These are phyloP conservation scores for Houttuynia cordata DNA, from an alignment of 164 flowering plant genomes.

Conservation along the genomic window DNA sequence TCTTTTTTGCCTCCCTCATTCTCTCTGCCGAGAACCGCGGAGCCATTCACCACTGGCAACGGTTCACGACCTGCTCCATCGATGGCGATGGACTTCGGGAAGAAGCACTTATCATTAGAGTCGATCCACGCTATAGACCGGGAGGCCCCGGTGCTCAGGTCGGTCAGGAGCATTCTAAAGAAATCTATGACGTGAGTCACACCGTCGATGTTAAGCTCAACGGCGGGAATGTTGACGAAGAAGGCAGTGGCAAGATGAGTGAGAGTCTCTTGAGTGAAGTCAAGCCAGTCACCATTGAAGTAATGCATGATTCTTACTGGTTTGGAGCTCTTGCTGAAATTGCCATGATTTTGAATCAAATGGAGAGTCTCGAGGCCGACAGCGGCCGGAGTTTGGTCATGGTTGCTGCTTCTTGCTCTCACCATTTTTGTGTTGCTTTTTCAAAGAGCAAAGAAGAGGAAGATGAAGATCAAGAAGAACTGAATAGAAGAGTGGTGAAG, in stretches of 20 bases:
- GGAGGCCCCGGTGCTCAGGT: conserved; percentile 8
- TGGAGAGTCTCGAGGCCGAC: too few species aligned
- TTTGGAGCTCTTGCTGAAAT: conserved; percentile 11
- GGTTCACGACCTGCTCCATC: too few species aligned
- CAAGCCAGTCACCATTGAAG: conserved; percentile 9
- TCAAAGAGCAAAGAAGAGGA: too few species aligned
- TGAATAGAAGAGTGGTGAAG: too few species aligned
- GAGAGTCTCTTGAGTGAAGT: conserved; percentile 4
- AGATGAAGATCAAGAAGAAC: too few species aligned
- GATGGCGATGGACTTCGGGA: too few species aligned
- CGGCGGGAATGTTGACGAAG: conserved; percentile 4
- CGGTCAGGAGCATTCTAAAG: conserved; percentile 8
- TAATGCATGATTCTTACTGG: conserved; percentile 8
- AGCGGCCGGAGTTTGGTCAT: too few species aligned
- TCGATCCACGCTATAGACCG: conserved; percentile 16
- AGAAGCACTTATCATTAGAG: conserved; percentile 10
- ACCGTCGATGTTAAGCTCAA: conserved; percentile 6
- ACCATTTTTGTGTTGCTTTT: too few species aligned
- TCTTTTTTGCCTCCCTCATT: too few species aligned
- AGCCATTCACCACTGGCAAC: too few species aligned
- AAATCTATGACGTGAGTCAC: conserved; percentile 5
- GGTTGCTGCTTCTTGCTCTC: too few species aligned
- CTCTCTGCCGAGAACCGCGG: too few species aligned
- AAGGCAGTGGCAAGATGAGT: conserved; percentile 1
- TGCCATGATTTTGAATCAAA: conserved; percentile 3